Evolutionary conservation across 495 filamentous ascomycete genomes (phyloP).

Genomic region (Lentithecium fluviatile): DNA sequence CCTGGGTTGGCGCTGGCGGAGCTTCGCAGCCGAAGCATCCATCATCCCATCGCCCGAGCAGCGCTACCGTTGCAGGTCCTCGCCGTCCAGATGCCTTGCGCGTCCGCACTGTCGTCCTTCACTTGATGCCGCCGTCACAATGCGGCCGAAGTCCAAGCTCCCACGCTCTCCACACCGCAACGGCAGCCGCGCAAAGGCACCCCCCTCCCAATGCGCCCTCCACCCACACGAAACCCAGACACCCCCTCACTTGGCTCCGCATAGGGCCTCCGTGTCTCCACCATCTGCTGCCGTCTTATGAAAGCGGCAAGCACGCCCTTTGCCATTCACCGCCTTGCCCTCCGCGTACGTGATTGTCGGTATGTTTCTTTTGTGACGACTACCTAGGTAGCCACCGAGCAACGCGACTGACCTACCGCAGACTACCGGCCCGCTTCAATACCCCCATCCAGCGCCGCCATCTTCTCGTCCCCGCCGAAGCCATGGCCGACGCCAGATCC

Average conservation of each 20-base stretch:
- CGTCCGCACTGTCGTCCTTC: neutral
- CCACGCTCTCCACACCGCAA: slow-evolving; percentile 2
- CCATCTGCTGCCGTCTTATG: neutral
- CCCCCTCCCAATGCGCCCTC: neutral
- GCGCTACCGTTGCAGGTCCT: too few relatives aligned
- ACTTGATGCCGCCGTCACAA: neutral
- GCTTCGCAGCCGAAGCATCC: too few relatives aligned
- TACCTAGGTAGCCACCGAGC: too few relatives aligned
- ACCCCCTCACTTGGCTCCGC: slow-evolving; percentile 6
- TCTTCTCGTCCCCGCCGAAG: neutral
- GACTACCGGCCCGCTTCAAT: too few relatives aligned
- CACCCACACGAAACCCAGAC: neutral
- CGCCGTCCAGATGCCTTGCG: too few relatives aligned
- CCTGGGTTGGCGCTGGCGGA: too few relatives aligned
- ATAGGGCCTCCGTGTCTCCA: neutral
- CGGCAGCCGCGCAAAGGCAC: neutral
- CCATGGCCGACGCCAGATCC: slow-evolving; percentile 24
- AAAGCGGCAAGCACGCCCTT: neutral
- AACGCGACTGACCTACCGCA: too few relatives aligned
- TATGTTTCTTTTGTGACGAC: neutral
- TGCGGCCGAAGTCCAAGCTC: neutral
- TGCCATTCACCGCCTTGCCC: slow-evolving; percentile 2
- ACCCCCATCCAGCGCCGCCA: slow-evolving; percentile 4
- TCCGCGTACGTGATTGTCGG: neutral
- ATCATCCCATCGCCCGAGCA: too few relatives aligned